Base-by-base conservation (phyloP, 305 asterid genomes). In the Fraxinus angustifolia region DNA sequence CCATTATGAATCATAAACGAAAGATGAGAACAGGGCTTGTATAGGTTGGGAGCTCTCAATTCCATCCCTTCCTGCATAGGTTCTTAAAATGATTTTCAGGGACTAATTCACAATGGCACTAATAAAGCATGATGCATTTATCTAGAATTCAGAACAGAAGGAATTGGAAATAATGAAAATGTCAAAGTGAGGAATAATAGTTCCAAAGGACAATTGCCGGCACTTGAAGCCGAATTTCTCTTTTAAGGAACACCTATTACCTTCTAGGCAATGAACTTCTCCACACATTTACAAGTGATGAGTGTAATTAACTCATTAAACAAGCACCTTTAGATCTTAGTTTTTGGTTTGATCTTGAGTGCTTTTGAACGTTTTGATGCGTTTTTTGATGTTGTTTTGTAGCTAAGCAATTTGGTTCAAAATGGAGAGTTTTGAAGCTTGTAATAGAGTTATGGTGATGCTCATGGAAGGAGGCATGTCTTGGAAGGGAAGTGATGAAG, bases 1-100 rank as follows among this genome's bases (percentile, higher is more conserved):
- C 79, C 40, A 62, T 72, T 73, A 56, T 53, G 75, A 73, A 80
- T 56, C 58, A 35, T 72, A 50, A 31, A 12, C n/a, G 76, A 16
- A 42, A 65, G 68, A 81, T 16, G 71, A 75, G 33, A 75, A 11
- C 26, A 6, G 31, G 6, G 7, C 14, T 50, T 19, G 42, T 74
- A 21, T 6, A 53, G 56, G 12, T 34, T 72, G 17, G 45, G 8
- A 8, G 73, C 35, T 68, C 31, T 23, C 34, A 65, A 23, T 65
- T 4, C 73, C 33, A 2, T 31, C 4, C 28, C 3, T 50, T 60
- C 71, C 19, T 65, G 28, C 31, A 73, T 33, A 28, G 76, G 28
- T 45, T 45, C 72, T 71, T 31, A 79, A n/a, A 73, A 14, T 12
- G 28, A 72, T 79, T 17, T 4, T 71, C 76, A 14, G 10, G 68